Evolutionary conservation across 2,329 filamentous ascomycete species (phyloP).

Genomic region (Geosmithia flava): DNA sequence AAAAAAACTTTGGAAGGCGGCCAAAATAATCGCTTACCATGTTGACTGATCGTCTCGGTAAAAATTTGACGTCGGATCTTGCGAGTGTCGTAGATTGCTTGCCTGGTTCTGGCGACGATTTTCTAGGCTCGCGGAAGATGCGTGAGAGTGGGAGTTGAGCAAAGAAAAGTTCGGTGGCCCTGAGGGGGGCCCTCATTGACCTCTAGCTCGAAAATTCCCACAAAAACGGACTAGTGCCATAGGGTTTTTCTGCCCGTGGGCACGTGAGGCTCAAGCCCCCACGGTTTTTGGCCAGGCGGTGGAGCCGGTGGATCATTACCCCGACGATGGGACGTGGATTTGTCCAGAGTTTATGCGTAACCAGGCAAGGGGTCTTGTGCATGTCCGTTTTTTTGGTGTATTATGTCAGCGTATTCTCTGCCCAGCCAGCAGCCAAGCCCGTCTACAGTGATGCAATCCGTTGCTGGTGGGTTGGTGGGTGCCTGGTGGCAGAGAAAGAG

Average conservation of each 20-base stretch:
- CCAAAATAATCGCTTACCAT: constrained; percentile 43
- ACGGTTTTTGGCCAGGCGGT: constrained; percentile 8
- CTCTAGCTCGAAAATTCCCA: constrained; percentile 23
- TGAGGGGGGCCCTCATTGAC: constrained; percentile 18
- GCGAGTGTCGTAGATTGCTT: constrained; percentile 33
- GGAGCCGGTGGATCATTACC: constrained; percentile 1
- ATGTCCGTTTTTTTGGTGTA: not conserved
- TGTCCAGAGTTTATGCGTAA: constrained; percentile 1
- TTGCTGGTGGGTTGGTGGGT: not conserved
- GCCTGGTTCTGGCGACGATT: constrained; percentile 45
- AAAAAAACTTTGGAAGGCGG: not conserved
- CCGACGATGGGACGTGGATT: not conserved
- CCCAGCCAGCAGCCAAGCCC: not conserved
- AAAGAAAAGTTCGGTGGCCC: constrained; percentile 34
- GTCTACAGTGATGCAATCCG: not conserved
- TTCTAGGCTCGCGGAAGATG: constrained; percentile 34
- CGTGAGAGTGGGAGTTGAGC: constrained; percentile 29
- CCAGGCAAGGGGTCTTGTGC: not conserved
- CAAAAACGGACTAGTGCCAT: constrained; percentile 21
- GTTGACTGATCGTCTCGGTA: constrained; percentile 45
- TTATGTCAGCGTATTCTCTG: not conserved
- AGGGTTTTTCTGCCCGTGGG: constrained; percentile 21
- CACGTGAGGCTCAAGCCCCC: constrained; percentile 19
- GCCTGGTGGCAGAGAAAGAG: not conserved
- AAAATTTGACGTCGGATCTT: constrained; percentile 27